Base-by-base conservation (phyloP, 176 grass and related monocot species). In the Carex littledalei region DNA sequence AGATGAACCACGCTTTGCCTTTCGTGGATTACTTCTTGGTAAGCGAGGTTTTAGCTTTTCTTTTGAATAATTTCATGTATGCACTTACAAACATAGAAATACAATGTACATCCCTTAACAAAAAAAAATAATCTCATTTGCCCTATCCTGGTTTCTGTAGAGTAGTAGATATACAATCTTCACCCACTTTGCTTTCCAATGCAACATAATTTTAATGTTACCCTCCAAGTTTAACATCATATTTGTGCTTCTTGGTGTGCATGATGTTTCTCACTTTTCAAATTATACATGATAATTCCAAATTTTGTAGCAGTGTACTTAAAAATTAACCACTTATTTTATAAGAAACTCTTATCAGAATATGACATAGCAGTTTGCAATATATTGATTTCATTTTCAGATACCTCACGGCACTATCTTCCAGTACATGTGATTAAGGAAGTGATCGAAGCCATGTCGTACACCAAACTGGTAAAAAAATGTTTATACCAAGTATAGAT, bases 401-500 rank as follows among this genome's bases (percentile, higher is more conserved):
- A 98, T 86, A 94, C 95, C 84, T 89, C 95, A 81, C 81, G 95
- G 20, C 93, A 98, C 89, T 98, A 92, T 88, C 87, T 92, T 70
- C 93, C 93, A 29, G 78, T 95, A 63, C 83, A 92, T 77, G 93
- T 95, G 76, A 98, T 98, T 87, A 92, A 95, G 81, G 72, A 93
- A 93, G 91, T 98, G 12, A 92, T 98, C 31, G 90, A 98, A 56
- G 91, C 95, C 49, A 95, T 98, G 93, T 98, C 95, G 18, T 98
- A 90, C 90, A 52, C 93, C 93, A 98, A 98, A 91, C 87, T 98
- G 89, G 95, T 98, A 92, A 98, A 77, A 98, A 77, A 14, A 52
- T 71, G 54, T 29, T 60, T 37, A 54, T 71, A 55, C 22, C 49
- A 32, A 55, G 73, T 77, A 77, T 31, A 32, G 6, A 18, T 32